phyloP scores from a whole-genome alignment of 768 basidiomycete species.

The Serpula lacrymans region DNA sequence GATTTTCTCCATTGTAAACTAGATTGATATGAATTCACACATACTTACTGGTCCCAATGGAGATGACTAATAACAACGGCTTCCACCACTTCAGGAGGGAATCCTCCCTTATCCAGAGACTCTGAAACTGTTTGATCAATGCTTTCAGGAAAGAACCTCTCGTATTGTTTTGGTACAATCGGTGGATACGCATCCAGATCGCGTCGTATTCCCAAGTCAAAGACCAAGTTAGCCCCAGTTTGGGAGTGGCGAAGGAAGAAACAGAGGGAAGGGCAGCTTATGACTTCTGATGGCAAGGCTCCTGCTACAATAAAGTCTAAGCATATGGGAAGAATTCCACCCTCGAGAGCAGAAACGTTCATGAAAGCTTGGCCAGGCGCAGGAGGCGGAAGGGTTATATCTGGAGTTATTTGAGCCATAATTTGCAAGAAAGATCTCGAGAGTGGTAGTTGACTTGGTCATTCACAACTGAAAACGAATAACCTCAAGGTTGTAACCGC shows the following conservation, averaged over 20 bases:
- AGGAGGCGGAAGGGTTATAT: constrained; percentile 18
- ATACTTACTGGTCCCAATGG: constrained; percentile 46
- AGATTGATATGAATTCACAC: constrained; percentile 43
- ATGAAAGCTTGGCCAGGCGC: constrained; percentile 13
- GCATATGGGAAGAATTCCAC: constrained; percentile 10
- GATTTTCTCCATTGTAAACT: constrained; percentile 46
- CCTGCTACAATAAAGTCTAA: constrained; percentile 12
- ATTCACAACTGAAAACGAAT: no score
- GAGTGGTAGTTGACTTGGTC: no score
- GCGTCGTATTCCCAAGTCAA: constrained; percentile 52
- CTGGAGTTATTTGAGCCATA: no score
- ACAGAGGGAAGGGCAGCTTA: constrained; percentile 9
- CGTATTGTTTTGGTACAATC: constrained; percentile 23
- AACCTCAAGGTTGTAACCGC: no score
- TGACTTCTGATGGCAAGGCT: constrained; percentile 1
- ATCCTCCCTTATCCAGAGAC: constrained; percentile 44
- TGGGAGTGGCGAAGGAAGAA: constrained; percentile 12
- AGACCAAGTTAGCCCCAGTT: constrained; percentile 21
- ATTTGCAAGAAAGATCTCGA: no score
- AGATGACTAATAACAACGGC: constrained; percentile 45
- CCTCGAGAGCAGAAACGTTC: constrained; percentile 21
- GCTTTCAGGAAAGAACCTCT: constrained; percentile 20
- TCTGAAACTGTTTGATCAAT: constrained; percentile 33
- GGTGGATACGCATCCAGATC: constrained; percentile 42
- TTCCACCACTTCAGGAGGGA: constrained; percentile 39